These are phyloP conservation scores for Antrodiella citrinella DNA, from an alignment of 768 basidiomycete genomes.

Conservation along the genomic window DNA sequence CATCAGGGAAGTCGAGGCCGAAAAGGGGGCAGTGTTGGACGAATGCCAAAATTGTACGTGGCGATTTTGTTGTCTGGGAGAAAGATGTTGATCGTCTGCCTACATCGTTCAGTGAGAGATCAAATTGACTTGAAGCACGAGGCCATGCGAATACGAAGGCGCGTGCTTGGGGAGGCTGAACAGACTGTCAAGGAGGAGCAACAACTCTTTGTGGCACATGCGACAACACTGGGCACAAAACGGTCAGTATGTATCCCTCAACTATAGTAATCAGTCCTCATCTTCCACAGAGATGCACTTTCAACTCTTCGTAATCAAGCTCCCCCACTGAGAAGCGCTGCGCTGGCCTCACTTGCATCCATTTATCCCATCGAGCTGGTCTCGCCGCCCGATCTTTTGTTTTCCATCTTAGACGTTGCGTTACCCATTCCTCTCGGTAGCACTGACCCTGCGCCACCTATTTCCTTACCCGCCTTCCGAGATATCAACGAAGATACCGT, in stretches of 20 bases:
- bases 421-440: conserved; percentile 75
- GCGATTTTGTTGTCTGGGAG: neutral
- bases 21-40: conserved; percentile 7
- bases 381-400: conserved; percentile 80
- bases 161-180: conserved; percentile 35
- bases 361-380: conserved; percentile 89
- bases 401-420: conserved; percentile 80
- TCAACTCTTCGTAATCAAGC: conserved; percentile 41
- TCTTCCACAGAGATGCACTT: conserved; percentile 36
- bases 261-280: conserved; percentile 1
- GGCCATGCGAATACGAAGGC: conserved; percentile 37
- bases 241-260: conserved; percentile 22
- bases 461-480: conserved; percentile 53
- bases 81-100: neutral
- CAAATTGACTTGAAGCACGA: conserved; percentile 36
- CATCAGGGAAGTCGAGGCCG: conserved; percentile 36
- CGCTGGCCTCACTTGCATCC: conserved; percentile 61
- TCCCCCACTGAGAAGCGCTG: conserved; percentile 46
- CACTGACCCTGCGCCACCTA: conserved; percentile 79
- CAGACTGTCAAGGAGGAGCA: conserved; percentile 21
- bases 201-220: conserved; percentile 24
- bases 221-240: conserved; percentile 29
- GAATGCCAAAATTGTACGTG: conserved; percentile 14
- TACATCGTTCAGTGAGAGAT: conserved; percentile 28
- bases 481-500: conserved; percentile 79